phyloP scores from a whole-genome alignment of 2,329 filamentous ascomycete species.

The Talaromyces sp. region DNA sequence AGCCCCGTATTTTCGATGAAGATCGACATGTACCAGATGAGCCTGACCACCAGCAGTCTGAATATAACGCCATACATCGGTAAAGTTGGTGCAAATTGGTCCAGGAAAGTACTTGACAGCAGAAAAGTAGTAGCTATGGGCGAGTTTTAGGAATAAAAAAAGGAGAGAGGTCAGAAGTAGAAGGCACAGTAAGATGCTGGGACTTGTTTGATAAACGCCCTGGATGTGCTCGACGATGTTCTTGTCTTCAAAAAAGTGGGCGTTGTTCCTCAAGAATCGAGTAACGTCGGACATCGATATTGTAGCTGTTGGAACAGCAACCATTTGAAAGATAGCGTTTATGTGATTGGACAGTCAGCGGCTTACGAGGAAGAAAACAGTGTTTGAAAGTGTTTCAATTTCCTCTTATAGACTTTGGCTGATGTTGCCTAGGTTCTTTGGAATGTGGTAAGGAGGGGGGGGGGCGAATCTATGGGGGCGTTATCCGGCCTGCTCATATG shows the following conservation, averaged over 20 bases:
- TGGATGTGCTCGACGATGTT: not conserved
- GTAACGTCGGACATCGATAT: not conserved
- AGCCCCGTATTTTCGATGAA: slow-evolving; percentile 69
- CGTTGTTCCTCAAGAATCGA: not conserved
- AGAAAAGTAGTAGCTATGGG: slow-evolving; percentile 22
- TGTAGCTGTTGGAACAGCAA: not conserved
- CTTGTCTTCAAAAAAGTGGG: not conserved
- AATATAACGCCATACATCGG: slow-evolving; percentile 70
- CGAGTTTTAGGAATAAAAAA: slow-evolving; percentile 9
- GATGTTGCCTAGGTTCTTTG: not conserved
- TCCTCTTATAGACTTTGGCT: not conserved
- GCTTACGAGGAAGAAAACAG: not conserved
- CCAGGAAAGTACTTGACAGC: slow-evolving; percentile 57
- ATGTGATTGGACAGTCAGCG: not conserved
- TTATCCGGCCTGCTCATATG: not conserved
- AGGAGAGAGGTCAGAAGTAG: not conserved
- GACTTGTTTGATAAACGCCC: not conserved
- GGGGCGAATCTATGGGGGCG: too few relatives aligned
- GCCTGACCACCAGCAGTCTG: slow-evolving; percentile 63
- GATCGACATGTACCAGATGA: slow-evolving; percentile 61
- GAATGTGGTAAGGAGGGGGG: not conserved
- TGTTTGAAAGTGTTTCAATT: not conserved
- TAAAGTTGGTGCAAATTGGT: slow-evolving; percentile 62
- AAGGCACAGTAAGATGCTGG: not conserved
- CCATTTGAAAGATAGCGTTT: not conserved